These are phyloP conservation scores for Claviceps arundinis DNA, from an alignment of 2,329 filamentous ascomycete species.

Conservation along the genomic window DNA sequence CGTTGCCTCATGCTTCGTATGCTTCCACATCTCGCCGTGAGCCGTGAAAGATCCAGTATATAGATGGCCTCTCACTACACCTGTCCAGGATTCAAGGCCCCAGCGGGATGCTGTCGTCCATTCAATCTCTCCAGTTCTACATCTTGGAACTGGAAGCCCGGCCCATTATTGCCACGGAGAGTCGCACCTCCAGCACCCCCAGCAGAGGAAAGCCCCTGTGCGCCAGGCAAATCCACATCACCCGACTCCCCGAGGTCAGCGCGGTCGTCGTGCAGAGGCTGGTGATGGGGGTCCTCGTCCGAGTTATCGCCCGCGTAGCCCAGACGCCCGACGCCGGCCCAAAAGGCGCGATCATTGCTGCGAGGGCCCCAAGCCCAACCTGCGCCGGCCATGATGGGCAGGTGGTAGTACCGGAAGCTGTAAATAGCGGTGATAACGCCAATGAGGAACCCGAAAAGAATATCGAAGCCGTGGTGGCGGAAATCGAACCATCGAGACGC, in stretches of 20 bases:
- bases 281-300: conserved; percentile 11
- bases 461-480: conserved; percentile 85
- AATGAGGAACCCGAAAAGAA: conserved; percentile 71
- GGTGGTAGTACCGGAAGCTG: conserved; percentile 74
- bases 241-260: conserved; percentile 15
- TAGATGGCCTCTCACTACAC: neutral
- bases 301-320: conserved; percentile 37
- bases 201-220: neutral
- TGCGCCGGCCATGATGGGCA: conserved; percentile 58
- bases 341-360: conserved; percentile 60
- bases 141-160: conserved; percentile 15
- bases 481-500: conserved; percentile 79
- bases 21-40: too few species aligned
- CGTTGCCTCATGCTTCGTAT: too few species aligned
- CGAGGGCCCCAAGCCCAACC: conserved; percentile 86
- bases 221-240: conserved; percentile 10
- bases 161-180: conserved; percentile 1
- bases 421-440: conserved; percentile 60
- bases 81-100: neutral
- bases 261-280: conserved; percentile 7
- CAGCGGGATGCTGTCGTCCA: neutral
- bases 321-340: conserved; percentile 54
- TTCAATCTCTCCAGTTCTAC: conserved; percentile 18
- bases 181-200: neutral
- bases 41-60: too few species aligned